Conservation (phyloP, 2,329 filamentous ascomycete genomes). For the Camillea tinctor region DNA sequence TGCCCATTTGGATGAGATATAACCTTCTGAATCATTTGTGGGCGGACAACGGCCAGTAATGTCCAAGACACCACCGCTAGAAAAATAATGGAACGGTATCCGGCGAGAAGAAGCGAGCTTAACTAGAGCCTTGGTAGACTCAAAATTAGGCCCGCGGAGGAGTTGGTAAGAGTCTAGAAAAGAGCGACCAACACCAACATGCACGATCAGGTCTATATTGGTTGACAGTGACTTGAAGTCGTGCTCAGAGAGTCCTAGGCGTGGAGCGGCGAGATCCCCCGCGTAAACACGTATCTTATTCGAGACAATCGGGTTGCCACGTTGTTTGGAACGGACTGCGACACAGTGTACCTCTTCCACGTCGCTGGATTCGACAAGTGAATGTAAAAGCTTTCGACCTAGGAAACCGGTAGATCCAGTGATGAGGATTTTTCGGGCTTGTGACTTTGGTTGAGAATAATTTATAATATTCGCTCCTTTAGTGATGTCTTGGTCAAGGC, state of each 20-base stretch:
- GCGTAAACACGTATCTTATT: slow-evolving; percentile 33
- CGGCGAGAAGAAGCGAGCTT: slow-evolving; percentile 27
- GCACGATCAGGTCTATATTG: slow-evolving; percentile 49
- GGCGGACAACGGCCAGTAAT: slow-evolving; percentile 46
- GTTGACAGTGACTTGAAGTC: slow-evolving; percentile 30
- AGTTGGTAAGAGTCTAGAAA: slow-evolving; percentile 38
- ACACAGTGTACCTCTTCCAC: slow-evolving; percentile 39
- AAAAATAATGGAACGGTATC: slow-evolving; percentile 39
- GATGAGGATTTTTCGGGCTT: slow-evolving; percentile 17
- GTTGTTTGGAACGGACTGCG: slow-evolving; percentile 28
- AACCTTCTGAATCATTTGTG: slow-evolving; percentile 31
- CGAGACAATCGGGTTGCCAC: slow-evolving; percentile 9
- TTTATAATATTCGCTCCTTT: neutral
- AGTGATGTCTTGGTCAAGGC: neutral
- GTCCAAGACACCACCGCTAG: slow-evolving; percentile 37
- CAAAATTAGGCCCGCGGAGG: slow-evolving; percentile 36
- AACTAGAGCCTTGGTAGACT: slow-evolving; percentile 34
- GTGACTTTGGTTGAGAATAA: neutral
- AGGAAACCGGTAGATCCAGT: slow-evolving; percentile 37
- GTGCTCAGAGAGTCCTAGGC: slow-evolving; percentile 38
- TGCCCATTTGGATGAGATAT: slow-evolving; percentile 35
- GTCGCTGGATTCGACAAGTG: slow-evolving; percentile 27
- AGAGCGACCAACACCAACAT: slow-evolving; percentile 43
- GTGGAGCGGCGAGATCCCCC: slow-evolving; percentile 37
- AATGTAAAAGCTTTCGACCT: slow-evolving; percentile 31